These are phyloP conservation scores for Flaveria sonorensis DNA, from an alignment of 129 eudicot species.

Conservation along the genomic window DNA sequence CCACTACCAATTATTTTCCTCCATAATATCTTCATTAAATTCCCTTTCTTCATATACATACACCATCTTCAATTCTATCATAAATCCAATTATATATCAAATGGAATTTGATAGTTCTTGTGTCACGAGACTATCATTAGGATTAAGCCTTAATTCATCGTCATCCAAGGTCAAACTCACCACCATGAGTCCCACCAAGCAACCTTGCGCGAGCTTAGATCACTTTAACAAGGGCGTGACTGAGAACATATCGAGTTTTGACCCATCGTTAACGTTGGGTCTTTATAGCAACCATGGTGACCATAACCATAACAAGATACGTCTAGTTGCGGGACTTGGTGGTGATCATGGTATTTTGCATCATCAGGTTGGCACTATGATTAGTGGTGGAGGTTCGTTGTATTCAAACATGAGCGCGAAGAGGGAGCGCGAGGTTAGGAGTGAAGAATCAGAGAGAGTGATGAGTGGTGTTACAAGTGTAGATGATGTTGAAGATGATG, in stretches of 20 bases:
- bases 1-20: constrained; percentile 31
- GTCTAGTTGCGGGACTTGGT: constrained; percentile 12
- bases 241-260: constrained; percentile 28
- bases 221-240: background rate
- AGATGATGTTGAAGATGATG: constrained; percentile 75
- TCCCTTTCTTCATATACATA: constrained; percentile 20
- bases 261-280: constrained; percentile 74
- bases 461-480: constrained; percentile 35
- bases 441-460: constrained; percentile 56
- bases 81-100: constrained; percentile 15
- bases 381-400: constrained; percentile 67
- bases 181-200: constrained; percentile 16
- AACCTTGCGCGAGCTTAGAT: background rate
- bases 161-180: constrained; percentile 29
- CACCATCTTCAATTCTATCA: constrained; percentile 7
- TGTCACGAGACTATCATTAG: constrained; percentile 57
- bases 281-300: constrained; percentile 42
- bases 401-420: constrained; percentile 66
- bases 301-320: constrained; percentile 17
- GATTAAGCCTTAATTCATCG: constrained; percentile 51
- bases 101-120: constrained; percentile 59
- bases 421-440: constrained; percentile 62
- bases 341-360: constrained; percentile 30
- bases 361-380: constrained; percentile 49
- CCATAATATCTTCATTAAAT: constrained; percentile 24